These are phyloP conservation scores for Erodium trifolium DNA, from an alignment of 441 rosid species.

Conservation along the genomic window DNA sequence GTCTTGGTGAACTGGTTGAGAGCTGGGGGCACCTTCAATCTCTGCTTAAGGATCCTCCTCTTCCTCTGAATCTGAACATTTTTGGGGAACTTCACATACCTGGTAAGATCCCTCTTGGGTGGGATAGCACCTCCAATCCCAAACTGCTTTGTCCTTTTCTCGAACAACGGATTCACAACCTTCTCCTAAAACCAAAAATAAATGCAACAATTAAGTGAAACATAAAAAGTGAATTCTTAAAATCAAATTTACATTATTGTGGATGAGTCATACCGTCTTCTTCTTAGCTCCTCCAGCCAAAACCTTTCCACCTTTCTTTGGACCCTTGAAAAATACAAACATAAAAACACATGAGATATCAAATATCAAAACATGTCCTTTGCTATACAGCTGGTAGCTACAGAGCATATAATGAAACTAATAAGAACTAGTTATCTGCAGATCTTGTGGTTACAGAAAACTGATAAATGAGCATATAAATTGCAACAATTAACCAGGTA, in stretches of 20 bases:
- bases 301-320: conserved; percentile 16
- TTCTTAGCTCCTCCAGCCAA: conserved; percentile 14
- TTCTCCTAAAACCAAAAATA: conserved; percentile 40
- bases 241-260: neutral
- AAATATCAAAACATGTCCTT: no score
- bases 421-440: neutral
- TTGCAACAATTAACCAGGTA: neutral
- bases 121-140: conserved; percentile 89
- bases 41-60: conserved; percentile 70
- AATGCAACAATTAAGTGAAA: neutral
- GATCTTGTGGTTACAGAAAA: neutral
- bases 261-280: conserved; percentile 8
- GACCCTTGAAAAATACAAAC: conserved; percentile 15
- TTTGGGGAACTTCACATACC: conserved; percentile 80
- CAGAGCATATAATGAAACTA: no score
- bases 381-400: no score
- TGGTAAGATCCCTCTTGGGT: conserved; percentile 68
- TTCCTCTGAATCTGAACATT: conserved; percentile 77
- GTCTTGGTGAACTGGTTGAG: conserved; percentile 88
- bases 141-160: conserved; percentile 79
- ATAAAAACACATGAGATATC: no score
- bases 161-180: conserved; percentile 72
- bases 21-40: conserved; percentile 92
- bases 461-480: neutral
- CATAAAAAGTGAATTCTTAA: neutral